Evolutionary conservation across 1,284 basidiomycete species (phyloP).

Genomic region (Phellopilus nigrolimitatus): DNA sequence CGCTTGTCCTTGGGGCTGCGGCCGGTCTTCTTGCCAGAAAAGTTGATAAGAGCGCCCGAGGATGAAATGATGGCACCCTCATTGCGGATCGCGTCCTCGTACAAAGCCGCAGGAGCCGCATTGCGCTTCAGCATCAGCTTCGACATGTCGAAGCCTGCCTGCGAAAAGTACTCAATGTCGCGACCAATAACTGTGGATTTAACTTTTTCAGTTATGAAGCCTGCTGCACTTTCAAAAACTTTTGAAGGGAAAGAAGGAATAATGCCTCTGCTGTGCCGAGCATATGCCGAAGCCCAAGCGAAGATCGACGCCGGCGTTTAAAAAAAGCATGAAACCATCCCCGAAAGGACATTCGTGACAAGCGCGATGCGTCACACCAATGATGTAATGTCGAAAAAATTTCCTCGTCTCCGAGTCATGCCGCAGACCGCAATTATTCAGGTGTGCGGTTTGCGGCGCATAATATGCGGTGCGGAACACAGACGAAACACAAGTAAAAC

Average conservation of each 20-base stretch:
- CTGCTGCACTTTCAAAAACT: background rate
- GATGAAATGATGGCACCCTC: conserved; percentile 98
- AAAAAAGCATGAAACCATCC: background rate
- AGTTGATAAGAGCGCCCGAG: conserved; percentile 98
- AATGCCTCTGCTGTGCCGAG: background rate
- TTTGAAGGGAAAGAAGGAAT: background rate
- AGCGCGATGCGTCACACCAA: conserved; percentile 1
- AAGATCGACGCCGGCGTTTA: background rate
- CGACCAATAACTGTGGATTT: conserved; percentile 71
- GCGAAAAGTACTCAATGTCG: conserved; percentile 96
- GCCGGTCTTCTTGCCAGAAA: conserved; percentile 99
- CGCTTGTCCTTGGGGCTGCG: conserved; percentile 99
- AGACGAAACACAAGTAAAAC: background rate
- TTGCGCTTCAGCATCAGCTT: conserved; percentile 89
- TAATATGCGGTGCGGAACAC: background rate
- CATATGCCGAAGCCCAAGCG: background rate
- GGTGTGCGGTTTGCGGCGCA: background rate
- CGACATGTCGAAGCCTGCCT: conserved; percentile 99
- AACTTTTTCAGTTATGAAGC: background rate
- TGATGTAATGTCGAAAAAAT: background rate
- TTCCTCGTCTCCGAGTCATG: background rate
- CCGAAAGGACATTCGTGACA: no score
- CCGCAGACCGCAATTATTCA: background rate
- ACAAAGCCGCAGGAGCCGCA: conserved; percentile 90
- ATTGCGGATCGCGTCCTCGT: conserved; percentile 98